Evolutionary conservation across 768 basidiomycete genomes (phyloP), one percentile per base, ranked within the genome.

Genomic region (Mycena rebaudengoi): DNA sequence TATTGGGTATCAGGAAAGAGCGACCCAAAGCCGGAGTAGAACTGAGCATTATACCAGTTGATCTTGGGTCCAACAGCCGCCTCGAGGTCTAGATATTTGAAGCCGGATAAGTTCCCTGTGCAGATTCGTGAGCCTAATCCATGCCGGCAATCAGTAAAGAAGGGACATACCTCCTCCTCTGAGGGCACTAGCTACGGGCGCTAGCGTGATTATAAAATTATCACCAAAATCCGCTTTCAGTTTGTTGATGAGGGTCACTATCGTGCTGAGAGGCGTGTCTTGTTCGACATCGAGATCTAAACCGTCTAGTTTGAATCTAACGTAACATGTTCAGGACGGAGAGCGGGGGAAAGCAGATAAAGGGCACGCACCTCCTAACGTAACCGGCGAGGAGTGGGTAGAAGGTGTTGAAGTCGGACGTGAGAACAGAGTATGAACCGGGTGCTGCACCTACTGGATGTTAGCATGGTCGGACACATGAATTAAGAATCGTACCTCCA

Each of bases 221-320:
- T 54, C 41, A 30, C 71, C 73, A 41, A 74, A 71, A 49, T 73
- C 71, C 6, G 62, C 11, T 51, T 71, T 72, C 48, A 74, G 71
- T 18, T 39, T 48, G 21, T 56, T 62, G 29, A 73, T 73, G 58
- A 73, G 66, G 21, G 58, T 62, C 49, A 53, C 56, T 11, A 73
- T 66, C 23, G 55, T 55, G 16, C 60, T 52, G 32, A 66, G 21
- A 21, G 60, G 26, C 21, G 69, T 69, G 1, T 30, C 44, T 57
- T 74, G 69, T 50, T 74, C 73, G 16, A 74, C 69, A 48, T 74
- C 73, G 21, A 74, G 65, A 35, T 74, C 73, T 68, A 74, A 66
- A 21, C 73, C 73, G 57, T 74, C 73, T 11, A 74, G 63, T 8
- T 67, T 16, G 51, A 71, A 69, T 37, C 70, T 71, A 53, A 30